Conservation (phyloP, 805 yeast species). For the Maudiozyma pseudohumilis region DNA sequence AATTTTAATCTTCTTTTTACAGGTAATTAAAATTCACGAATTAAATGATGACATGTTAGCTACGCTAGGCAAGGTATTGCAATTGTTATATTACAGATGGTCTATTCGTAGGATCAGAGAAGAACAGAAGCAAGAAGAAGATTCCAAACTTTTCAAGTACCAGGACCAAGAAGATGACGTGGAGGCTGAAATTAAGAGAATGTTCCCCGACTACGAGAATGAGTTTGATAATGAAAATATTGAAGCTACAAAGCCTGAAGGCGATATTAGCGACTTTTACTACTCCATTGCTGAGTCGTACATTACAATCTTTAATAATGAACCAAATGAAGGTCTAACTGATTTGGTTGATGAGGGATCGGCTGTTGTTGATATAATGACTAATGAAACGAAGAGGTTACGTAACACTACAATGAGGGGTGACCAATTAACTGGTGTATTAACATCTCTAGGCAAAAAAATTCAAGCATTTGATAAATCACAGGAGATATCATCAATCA, state of each 20-base stretch:
- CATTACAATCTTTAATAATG: conserved; percentile 32
- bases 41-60: conserved; percentile 12
- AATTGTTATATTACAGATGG: conserved; percentile 71
- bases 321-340: conserved; percentile 10
- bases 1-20: conserved; percentile 40
- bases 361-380: conserved; percentile 23
- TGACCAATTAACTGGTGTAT: conserved; percentile 29
- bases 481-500: conserved; percentile 22
- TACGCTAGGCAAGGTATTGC: conserved; percentile 39
- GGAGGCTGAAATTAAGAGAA: conserved; percentile 66
- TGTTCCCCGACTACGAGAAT: conserved; percentile 86
- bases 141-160: conserved; percentile 56
- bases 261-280: conserved; percentile 38
- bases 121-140: conserved; percentile 52
- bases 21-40: conserved; percentile 32
- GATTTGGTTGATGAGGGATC: conserved; percentile 36
- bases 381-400: conserved; percentile 15
- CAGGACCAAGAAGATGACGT: conserved; percentile 53
- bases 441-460: conserved; percentile 29
- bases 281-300: conserved; percentile 41
- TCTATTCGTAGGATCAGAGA: conserved; percentile 56
- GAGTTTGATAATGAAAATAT: conserved; percentile 17
- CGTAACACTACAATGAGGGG: conserved; percentile 18
- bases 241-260: conserved; percentile 7
- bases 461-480: conserved; percentile 23